Evolutionary conservation across 768 basidiomycete species (phyloP), one percentile per base, ranked within the genome.

Genomic region (Russula lepida): DNA sequence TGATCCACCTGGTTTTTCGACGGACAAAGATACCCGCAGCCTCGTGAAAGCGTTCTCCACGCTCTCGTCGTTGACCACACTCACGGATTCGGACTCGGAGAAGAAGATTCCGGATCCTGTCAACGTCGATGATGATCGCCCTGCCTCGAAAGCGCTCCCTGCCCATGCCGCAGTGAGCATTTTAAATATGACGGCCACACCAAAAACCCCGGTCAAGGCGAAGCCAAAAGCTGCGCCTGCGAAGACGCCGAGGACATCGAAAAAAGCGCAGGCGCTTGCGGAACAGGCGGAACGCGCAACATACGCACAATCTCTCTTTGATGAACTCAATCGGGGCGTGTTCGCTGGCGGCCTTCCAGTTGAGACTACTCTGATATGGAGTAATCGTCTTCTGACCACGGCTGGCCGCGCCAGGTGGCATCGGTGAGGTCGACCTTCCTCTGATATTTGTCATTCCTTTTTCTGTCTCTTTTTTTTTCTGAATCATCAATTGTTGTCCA

Each of bases 331-430:
- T 30, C 27, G 46, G 30, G 49, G 28, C 21, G 64, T 65, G 23
- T 66, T 66, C 21, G 60, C 30, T 21, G 52, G 41, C 17, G 64
- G 60, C 23, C 57, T 66, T 2, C 64, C 66, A 3, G 35, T 27
- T n/a, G 53, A 39, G 44, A 66, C 66, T 32, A 27, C 21, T 23
- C 47, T 66, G 11, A 28, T 54, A 25, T 66, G 66, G 66, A 66
- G 58, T 28, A 62, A 65, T 12, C 59, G 66, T 7, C 60, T 66
- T 9, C 43, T 66, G 48, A 61, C 66, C 21, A 66, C 66, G 0
- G 66, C 66, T 5, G 66, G 66, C 15, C 63, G 66, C 9, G 66
- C 66, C 19, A 56, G 64, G 25, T 66, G 66, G 66, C 65, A 61
- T 35, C 55, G 63, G 65, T 60, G 13, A 6, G 65, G 19, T 11